A percentile compares a stretch with the other conserved stretches of the same genome.
Conservation (phyloP, 169 alveolate species). For the Cryptosporidium parvum region DNA sequence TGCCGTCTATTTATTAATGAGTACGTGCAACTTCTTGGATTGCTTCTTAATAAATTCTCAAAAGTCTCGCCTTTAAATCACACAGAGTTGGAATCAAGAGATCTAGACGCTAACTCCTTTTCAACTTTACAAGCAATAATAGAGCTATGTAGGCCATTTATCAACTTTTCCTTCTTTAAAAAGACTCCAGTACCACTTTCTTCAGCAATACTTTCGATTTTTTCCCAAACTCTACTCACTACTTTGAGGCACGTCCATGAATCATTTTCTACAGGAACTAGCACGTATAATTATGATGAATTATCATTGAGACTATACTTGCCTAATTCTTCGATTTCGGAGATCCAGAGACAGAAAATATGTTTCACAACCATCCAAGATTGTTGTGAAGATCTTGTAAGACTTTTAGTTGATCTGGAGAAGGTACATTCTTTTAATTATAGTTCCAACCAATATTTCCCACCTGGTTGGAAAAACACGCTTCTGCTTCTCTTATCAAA, state of each 20-base stretch:
- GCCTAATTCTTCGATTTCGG: constrained; percentile 14
- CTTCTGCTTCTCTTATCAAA: constrained; percentile 38
- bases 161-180: constrained; percentile 49
- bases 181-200: constrained; percentile 56
- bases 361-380: constrained; percentile 65
- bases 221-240: constrained; percentile 55
- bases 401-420: constrained; percentile 41
- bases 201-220: constrained; percentile 63
- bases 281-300: neutral
- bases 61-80: neutral
- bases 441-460: constrained; percentile 15
- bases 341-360: constrained; percentile 51
- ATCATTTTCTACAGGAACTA: neutral
- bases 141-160: constrained; percentile 59
- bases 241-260: constrained; percentile 6
- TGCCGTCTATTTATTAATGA: constrained; percentile 52
- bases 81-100: constrained; percentile 21
- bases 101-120: constrained; percentile 14
- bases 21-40: constrained; percentile 62
- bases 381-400: constrained; percentile 62
- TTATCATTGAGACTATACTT: neutral
- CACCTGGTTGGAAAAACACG: constrained; percentile 57
- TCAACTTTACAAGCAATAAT: constrained; percentile 48
- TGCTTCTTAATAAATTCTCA: constrained; percentile 33
- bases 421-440: neutral